Evolutionary conservation across 331 rosid species (phyloP), one percentile per base, ranked within the genome.

Genomic region (Quercus lobata): DNA sequence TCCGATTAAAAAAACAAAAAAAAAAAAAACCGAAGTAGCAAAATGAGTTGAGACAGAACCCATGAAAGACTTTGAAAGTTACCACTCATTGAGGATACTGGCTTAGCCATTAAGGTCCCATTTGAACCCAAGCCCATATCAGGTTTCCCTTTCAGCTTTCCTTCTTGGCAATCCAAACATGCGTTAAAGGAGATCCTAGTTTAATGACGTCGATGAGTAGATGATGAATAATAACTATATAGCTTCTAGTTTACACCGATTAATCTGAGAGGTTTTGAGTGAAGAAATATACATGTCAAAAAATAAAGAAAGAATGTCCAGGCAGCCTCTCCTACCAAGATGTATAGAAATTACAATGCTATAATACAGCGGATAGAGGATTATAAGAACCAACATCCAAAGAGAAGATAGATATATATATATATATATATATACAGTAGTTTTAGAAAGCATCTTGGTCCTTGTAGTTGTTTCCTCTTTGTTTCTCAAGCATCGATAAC

Each of bases 391-490:
- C 32, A 49, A 19, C 52, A 81, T 58, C 85, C 37, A 77, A 16
- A 57, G 76, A 12, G 10, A 72, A 70, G 11, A 41, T 41, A 41
- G 2, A 41, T 41, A 37, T 37, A 37, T 37, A 35, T 6, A 35
- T 7, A 35, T 7, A 37, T 0, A 37, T 0, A 37, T 0, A 35
- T 22, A 22, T 22, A 22, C 24, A 78, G 17, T 75, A 55, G 73
- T 35, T 77, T 81, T 32, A 58, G 76, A 80, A 78, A 78, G 82
- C 83, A 80, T 83, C 79, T 83, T 84, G 78, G 85, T 75, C 56
- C 69, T 73, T 58, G 83, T 68, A 82, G 35, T 69, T 78, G 69
- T 55, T 17, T 73, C 62, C 61, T 70, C 60, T 66, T 77, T 76
- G 77, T 54, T 34, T 62, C 77, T 60, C 68, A 1, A 62, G 78